Evolutionary conservation across 2,329 filamentous ascomycete species (phyloP).

Genomic region (Colletotrichum theobromicola): DNA sequence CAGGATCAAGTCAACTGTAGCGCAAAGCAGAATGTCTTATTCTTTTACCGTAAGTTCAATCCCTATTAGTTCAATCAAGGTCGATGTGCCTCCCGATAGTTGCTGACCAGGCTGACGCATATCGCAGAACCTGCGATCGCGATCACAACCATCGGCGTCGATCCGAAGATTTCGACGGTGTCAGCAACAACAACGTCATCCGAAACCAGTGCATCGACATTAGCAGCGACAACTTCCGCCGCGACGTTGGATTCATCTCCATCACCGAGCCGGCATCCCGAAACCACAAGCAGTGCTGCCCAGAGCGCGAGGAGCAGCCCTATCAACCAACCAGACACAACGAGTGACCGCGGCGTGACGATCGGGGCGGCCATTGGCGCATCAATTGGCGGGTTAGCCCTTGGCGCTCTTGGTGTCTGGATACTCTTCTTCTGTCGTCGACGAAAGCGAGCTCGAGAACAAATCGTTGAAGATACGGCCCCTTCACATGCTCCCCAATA

Average conservation of each 20-base stretch:
- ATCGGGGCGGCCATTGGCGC: background rate
- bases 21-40: constrained; percentile 16
- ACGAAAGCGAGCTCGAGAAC: background rate
- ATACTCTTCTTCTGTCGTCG: background rate
- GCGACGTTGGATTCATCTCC: background rate
- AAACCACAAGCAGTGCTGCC: background rate
- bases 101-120: background rate
- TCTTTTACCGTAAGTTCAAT: constrained; percentile 19
- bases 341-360: background rate
- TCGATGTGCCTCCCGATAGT: rapidly evolving
- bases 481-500: background rate
- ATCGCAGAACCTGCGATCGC: background rate
- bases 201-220: background rate
- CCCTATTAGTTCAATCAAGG: rapidly evolving
- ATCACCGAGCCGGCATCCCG: background rate
- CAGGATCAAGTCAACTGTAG: background rate
- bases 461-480: rapidly evolving
- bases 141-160: background rate
- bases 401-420: background rate
- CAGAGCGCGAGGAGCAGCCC: background rate
- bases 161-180: background rate
- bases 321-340: too few relatives aligned
- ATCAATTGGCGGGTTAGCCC: background rate
- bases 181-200: background rate
- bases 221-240: background rate